These are phyloP conservation scores for Rhododendron henanense DNA, from an alignment of 148 eudicot genomes.

Conservation along the genomic window DNA sequence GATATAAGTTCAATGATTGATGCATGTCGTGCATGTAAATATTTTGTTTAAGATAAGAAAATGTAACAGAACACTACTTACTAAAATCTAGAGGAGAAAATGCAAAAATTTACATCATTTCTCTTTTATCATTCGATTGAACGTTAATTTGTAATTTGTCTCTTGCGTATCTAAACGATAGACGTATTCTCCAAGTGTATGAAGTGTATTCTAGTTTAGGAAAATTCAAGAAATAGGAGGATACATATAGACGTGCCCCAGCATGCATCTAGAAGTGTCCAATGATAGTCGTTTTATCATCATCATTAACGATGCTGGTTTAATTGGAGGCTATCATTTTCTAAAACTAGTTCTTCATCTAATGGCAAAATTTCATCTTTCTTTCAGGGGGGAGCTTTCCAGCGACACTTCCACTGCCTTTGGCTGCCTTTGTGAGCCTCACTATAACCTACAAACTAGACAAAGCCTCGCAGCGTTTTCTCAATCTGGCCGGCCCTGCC, in stretches of 20 bases:
- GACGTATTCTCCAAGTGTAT: neutral
- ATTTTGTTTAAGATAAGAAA: neutral
- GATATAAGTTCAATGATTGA: neutral
- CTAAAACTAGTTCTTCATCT: neutral
- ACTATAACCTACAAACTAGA: constrained; percentile 95
- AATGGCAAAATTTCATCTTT: neutral
- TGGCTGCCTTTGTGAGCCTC: constrained; percentile 95
- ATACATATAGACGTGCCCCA: neutral
- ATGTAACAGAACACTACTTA: neutral
- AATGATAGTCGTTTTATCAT: neutral
- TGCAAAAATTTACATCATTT: neutral
- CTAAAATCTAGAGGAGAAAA: neutral
- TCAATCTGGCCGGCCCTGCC: constrained; percentile 92
- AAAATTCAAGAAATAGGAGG: neutral
- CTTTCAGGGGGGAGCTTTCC: constrained; percentile 63
- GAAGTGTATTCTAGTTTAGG: neutral
- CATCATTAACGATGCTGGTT: neutral
- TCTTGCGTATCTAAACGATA: neutral
- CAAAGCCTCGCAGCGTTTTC: constrained; percentile 83
- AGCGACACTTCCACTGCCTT: constrained; percentile 85
- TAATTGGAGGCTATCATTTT: neutral
- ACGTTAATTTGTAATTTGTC: neutral
- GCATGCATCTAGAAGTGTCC: constrained; percentile 3
- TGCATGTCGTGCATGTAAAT: neutral
- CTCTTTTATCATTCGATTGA: neutral